A percentile compares a stretch with the other conserved stretches of the same genome.
Conservation (phyloP, 2,329 filamentous ascomycete species). For the Scedosporium minutisporum region DNA sequence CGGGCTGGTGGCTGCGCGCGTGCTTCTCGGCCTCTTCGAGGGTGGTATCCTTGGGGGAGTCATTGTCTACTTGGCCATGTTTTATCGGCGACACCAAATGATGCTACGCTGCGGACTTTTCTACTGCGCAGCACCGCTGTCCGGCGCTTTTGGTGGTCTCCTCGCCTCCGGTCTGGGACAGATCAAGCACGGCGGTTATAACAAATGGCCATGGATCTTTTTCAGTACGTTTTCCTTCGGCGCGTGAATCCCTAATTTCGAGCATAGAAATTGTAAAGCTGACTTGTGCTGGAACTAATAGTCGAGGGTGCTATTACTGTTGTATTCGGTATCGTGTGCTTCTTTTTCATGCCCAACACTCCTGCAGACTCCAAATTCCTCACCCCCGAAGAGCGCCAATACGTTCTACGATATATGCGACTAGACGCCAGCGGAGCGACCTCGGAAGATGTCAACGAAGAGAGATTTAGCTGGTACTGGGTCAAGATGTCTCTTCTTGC, state of each 20-base stretch:
- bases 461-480: conserved; percentile 44
- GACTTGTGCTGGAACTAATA: conserved; percentile 28
- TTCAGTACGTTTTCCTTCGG: conserved; percentile 40
- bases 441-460: conserved; percentile 39
- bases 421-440: conserved; percentile 32
- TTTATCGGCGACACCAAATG: conserved; percentile 15
- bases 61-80: conserved; percentile 16
- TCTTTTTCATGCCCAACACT: conserved; percentile 27
- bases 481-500: conserved; percentile 47
- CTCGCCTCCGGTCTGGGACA: conserved; percentile 32
- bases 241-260: no score
- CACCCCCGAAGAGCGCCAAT: conserved; percentile 28
- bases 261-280: conserved; percentile 8
- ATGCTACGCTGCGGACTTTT: conserved; percentile 15
- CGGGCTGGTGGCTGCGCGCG: conserved; percentile 13
- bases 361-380: conserved; percentile 28
- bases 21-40: conserved; percentile 15
- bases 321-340: conserved; percentile 21
- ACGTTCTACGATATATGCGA: conserved; percentile 27
- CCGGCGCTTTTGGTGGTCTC: conserved; percentile 51
- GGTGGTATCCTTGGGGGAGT: conserved; percentile 15
- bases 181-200: conserved; percentile 23
- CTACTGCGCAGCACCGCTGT: conserved; percentile 54
- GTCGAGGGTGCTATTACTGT: conserved; percentile 28
- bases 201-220: conserved; percentile 36